Conservation (phyloP, 2,329 filamentous ascomycete genomes). For the Diplodia sapinea region DNA sequence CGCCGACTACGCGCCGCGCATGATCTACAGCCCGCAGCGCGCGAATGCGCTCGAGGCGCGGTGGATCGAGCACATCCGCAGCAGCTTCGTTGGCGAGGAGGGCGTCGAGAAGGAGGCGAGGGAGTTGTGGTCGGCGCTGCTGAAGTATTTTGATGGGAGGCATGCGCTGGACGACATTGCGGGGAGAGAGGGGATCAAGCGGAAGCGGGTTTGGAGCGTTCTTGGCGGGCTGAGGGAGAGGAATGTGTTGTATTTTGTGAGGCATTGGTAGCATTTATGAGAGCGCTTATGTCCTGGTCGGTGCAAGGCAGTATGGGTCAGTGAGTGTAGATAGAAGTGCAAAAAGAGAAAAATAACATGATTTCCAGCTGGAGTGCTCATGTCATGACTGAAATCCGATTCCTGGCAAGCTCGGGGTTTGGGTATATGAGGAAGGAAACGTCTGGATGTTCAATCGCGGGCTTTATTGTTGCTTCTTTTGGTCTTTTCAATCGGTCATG, state of each 20-base stretch:
- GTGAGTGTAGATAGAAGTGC: neutral
- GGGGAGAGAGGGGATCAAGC: conserved; percentile 82
- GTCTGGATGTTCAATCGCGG: too few relatives aligned
- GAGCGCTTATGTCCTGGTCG: neutral
- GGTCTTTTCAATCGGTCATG: too few relatives aligned
- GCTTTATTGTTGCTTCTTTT: too few relatives aligned
- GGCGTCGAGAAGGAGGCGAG: conserved; percentile 55
- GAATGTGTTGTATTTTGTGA: conserved; percentile 60
- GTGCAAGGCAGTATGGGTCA: neutral
- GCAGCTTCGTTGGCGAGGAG: conserved; percentile 40
- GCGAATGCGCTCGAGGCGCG: conserved; percentile 78
- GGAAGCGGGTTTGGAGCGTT: conserved; percentile 66
- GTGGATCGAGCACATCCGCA: conserved; percentile 60
- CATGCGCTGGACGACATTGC: conserved; percentile 86
- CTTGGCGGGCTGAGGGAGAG: conserved; percentile 70
- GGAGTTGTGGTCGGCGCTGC: conserved; percentile 73
- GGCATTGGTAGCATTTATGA: conserved; percentile 45
- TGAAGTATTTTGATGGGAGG: conserved; percentile 86
- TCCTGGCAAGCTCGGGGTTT: neutral
- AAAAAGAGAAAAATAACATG: neutral
- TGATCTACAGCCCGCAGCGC: conserved; percentile 76
- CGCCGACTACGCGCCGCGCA: conserved; percentile 39
- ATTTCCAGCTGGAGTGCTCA: neutral
- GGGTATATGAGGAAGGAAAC: too few relatives aligned
- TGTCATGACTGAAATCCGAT: neutral